Evolutionary conservation across 1,284 basidiomycete genomes (phyloP).

Genomic region (Fomes fomentarius): DNA sequence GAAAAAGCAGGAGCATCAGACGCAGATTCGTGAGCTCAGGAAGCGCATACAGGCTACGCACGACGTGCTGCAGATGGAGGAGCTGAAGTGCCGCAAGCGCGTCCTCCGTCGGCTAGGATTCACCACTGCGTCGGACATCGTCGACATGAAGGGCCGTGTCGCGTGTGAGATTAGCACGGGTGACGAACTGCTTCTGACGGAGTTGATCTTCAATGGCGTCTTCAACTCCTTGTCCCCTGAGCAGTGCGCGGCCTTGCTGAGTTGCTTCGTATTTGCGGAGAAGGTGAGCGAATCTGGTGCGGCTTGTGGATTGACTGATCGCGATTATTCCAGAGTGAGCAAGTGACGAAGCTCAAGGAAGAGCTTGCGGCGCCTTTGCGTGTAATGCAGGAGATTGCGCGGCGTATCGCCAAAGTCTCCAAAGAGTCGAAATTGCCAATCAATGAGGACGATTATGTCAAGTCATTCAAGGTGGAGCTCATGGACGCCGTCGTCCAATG

Average conservation of each 20-base stretch:
- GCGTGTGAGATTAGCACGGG: conserved; percentile 99
- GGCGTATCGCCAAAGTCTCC: conserved; percentile 94
- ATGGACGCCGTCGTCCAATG: conserved; percentile 98
- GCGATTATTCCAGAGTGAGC: conserved; percentile 72
- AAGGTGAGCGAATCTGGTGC: conserved; percentile 58
- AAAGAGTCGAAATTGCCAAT: conserved; percentile 90
- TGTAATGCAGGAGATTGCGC: conserved; percentile 93
- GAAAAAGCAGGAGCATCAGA: conserved; percentile 75
- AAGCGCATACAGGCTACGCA: conserved; percentile 89
- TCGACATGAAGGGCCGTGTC: conserved; percentile 97
- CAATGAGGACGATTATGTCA: conserved; percentile 94
- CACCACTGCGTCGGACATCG: conserved; percentile 88
- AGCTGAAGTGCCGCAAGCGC: conserved; percentile 94
- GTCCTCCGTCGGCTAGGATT: conserved; percentile 93
- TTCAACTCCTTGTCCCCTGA: conserved; percentile 93
- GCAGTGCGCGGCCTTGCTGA: conserved; percentile 90
- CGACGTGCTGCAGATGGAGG: conserved; percentile 94
- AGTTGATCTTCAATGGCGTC: conserved; percentile 96
- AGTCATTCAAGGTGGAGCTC: conserved; percentile 96
- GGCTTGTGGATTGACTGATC: too few species aligned
- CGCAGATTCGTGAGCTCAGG: conserved; percentile 77
- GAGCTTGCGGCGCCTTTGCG: conserved; percentile 92
- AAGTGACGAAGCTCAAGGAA: conserved; percentile 85
- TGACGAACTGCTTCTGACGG: conserved; percentile 95
- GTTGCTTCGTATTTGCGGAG: conserved; percentile 97